Conservation (phyloP, 306 rosid species). For the Dicorynia guianensis region DNA sequence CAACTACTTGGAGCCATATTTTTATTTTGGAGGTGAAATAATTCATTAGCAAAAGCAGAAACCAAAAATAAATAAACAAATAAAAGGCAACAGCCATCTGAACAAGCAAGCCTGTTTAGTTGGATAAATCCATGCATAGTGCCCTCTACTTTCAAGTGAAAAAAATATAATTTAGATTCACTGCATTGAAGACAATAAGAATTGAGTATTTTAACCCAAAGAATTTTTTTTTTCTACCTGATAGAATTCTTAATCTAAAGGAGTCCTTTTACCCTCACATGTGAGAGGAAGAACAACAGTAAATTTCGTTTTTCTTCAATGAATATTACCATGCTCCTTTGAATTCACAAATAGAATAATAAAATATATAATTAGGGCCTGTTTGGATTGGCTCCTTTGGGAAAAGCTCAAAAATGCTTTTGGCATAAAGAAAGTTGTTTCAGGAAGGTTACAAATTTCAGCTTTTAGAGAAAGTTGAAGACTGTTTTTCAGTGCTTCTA, state of each 20-base stretch:
- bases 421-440: no score
- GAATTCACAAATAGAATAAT: background rate
- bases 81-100: background rate
- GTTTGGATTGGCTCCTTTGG: no score
- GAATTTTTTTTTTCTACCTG: constrained; percentile 15
- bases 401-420: no score
- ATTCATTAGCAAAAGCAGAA: constrained; percentile 8
- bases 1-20: constrained; percentile 26
- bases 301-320: background rate
- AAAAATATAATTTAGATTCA: background rate
- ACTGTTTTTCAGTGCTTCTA: no score
- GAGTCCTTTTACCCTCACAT: constrained; percentile 19
- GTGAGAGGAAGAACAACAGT: constrained; percentile 5
- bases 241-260: constrained; percentile 20
- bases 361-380: no score
- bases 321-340: constrained; percentile 14
- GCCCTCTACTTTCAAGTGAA: background rate
- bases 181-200: constrained; percentile 10
- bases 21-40: constrained; percentile 1
- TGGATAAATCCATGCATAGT: background rate
- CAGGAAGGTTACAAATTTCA: no score
- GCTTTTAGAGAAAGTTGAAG: no score
- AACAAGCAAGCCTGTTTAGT: background rate
- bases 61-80: background rate
- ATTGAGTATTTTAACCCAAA: constrained; percentile 22